These are phyloP conservation scores for Globisporangium uncinulatum DNA, from an alignment of 352 stramenopile genomes.

Conservation along the genomic window DNA sequence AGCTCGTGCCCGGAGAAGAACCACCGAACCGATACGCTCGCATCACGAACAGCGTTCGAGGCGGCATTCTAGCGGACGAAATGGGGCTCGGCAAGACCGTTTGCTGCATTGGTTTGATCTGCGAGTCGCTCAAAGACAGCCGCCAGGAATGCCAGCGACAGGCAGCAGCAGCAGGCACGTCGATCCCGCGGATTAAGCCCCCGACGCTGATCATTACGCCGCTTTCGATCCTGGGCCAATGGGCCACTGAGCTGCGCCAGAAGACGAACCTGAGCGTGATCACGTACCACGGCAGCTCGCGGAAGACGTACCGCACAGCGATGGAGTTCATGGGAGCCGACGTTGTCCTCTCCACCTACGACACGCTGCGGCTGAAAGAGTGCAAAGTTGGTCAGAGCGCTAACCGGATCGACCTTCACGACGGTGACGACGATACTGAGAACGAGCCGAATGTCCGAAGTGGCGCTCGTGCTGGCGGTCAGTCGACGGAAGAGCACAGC, in stretches of 20 bases:
- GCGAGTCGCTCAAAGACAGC: constrained; percentile 46
- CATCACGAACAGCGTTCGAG: constrained; percentile 36
- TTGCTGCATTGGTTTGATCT: constrained; percentile 77
- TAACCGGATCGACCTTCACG: constrained; percentile 11
- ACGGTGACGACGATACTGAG: constrained; percentile 8
- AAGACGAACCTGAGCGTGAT: constrained; percentile 76
- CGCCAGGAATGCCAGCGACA: constrained; percentile 23
- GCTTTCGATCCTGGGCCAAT: constrained; percentile 82
- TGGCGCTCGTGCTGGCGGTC: not conserved
- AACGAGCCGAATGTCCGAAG: too few species aligned
- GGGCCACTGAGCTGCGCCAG: constrained; percentile 74
- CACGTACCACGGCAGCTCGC: constrained; percentile 60
- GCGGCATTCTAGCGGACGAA: constrained; percentile 84
- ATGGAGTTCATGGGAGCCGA: constrained; percentile 79
- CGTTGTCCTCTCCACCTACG: constrained; percentile 77
- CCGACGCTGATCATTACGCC: constrained; percentile 78
- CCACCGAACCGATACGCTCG: constrained; percentile 19
- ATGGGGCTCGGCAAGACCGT: constrained; percentile 91
- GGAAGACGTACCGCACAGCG: constrained; percentile 53
- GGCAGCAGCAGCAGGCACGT: constrained; percentile 4
- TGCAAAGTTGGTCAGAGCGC: constrained; percentile 40
- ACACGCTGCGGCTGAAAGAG: constrained; percentile 68
- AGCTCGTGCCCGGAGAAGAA: constrained; percentile 9
- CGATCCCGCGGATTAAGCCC: constrained; percentile 34
- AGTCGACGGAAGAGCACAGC: not conserved